Base-by-base conservation (phyloP, 2,329 filamentous ascomycete species). In the Apiospora malaysiana region DNA sequence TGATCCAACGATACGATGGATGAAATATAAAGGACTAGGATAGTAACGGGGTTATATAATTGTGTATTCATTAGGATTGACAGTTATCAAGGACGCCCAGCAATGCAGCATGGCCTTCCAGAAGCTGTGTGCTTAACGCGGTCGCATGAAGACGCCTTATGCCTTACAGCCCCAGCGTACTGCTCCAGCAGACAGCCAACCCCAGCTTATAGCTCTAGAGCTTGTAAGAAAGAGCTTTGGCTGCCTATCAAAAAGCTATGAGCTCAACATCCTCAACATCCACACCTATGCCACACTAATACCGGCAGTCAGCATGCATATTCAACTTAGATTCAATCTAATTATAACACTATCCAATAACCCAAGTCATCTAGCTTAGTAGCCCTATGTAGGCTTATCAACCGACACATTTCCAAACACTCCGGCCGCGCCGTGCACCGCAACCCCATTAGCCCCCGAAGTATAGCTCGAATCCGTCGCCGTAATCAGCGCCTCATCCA, bases 401-500 rank as follows among this genome's bases (percentile, higher is more conserved):
- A 81, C 76, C 4, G 78, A 79, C 16, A 81, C 70, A 32, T 72
- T 72, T 10, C 77, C 76, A 69, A 81, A 79, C 37, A 65, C 68
- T 5, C 76, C 76, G 37, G 70, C 70, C 5, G 72, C 71, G 23
- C 66, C 69, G 0, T 70, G 73, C 32, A 75, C 74, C n/a, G 72
- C 70, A 14, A 81, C 76, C 2, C 79, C 79, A 23, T 78, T 74
- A 18, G 75, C 69, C 2, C 78, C 79, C 37, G 72, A 70, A 0
- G 66, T 51, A 59, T 74, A 77, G 12, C 72, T 72, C 18, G 46
- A 51, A 27, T 79, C 79, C 21, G 68, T 71, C 37, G 66, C 68
- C 7, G 69, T 69, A 49, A 81, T 69, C 68, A 71, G 70, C 0
- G 79, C 70, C 0, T 43, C 66, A 2, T 71, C 32, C 72, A 77